A percentile compares a stretch with the other conserved stretches of the same genome.
These are phyloP conservation scores for Umbilicus rupestris DNA, from an alignment of 164 flowering plant species.

Conservation along the genomic window DNA sequence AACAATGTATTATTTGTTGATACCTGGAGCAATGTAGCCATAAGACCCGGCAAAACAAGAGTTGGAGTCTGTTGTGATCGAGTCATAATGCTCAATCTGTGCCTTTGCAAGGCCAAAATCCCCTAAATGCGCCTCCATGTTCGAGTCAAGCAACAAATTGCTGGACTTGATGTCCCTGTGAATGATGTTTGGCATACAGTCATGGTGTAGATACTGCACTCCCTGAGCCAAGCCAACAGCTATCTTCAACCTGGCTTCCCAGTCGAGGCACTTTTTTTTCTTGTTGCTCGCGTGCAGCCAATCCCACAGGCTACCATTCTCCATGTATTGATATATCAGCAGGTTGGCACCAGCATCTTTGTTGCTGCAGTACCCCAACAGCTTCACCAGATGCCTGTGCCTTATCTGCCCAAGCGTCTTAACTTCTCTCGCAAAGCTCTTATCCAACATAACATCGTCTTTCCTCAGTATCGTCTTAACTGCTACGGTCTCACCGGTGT, in stretches of 20 bases:
- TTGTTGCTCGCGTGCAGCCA: conserved; percentile 64
- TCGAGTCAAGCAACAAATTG: conserved; percentile 70
- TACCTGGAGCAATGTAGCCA: conserved; percentile 99
- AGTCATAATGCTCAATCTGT: conserved; percentile 35
- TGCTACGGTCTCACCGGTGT: conserved; percentile 63
- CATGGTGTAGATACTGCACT: conserved; percentile 91
- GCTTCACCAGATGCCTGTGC: conserved; percentile 88
- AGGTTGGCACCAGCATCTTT: conserved; percentile 41
- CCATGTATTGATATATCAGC: conserved; percentile 91
- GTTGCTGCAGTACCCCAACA: conserved; percentile 65
- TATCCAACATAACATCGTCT: conserved; percentile 50
- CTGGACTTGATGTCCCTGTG: conserved; percentile 94
- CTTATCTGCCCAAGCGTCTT: conserved; percentile 79
- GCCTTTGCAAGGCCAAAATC: conserved; percentile 91
- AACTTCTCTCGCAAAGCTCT: conserved; percentile 78
- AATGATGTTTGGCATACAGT: conserved; percentile 76
- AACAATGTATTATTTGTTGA: background rate
- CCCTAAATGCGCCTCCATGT: conserved; percentile 91
- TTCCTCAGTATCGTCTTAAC: conserved; percentile 68
- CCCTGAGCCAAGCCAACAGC: conserved; percentile 85
- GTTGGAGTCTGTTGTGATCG: conserved; percentile 49
- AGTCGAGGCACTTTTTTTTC: conserved; percentile 45
- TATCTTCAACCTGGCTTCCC: conserved; percentile 65
- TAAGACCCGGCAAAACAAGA: conserved; percentile 86
- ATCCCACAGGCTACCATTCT: conserved; percentile 92